Base-by-base conservation (phyloP, 805 yeast species). In the Metschnikowia cubensis region DNA sequence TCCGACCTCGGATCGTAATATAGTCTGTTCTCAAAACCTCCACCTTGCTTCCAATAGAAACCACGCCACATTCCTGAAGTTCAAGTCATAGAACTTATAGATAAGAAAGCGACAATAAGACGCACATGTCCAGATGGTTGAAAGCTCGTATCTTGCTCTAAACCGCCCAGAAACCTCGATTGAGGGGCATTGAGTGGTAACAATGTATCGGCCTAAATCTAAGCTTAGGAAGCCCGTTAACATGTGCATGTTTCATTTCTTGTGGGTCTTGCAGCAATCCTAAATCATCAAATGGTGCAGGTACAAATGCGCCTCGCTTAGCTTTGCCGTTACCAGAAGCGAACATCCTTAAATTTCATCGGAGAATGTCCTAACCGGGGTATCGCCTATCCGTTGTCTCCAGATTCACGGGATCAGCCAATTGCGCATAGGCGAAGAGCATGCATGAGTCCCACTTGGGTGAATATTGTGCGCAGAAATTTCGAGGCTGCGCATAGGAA, bases 61-160 rank as follows among this genome's bases (percentile, higher is more conserved):
- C 14, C 18, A 42, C 45, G 45, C 45, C 45, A 42, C 45, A 42
- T 42, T 42, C 45, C 36, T n/a, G 31, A 39, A 6, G 5, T 39
- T 15, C n/a, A 25, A 17, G 34, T 39, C 5, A 6, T 10, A 11
- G 15, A 15, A 25, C 34, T 11, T 6, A 8, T 8, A 15, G 34
- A 5, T 15, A 15, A 15, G 42, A 15, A 4, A n/a, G 4, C 4
- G n/a, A 15, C 33, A 15, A 3, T 8, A 22, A 39, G 34, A 5
- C 20, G 34, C 21, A 39, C 25, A 17, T 10, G 29, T n/a, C 8
- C 21, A 11, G 21, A 5, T 17, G 25, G 7, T 8, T 10, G 18
- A 35, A 6, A 6, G 14, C 14, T 6, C 41, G 6, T 21, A 6
- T 38, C 13, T 14, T 14, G 32, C 17, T 11, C 4, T 6, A 22